Base-by-base conservation (phyloP, 108 stramenopile genomes). In the Nitzschia sp. region DNA sequence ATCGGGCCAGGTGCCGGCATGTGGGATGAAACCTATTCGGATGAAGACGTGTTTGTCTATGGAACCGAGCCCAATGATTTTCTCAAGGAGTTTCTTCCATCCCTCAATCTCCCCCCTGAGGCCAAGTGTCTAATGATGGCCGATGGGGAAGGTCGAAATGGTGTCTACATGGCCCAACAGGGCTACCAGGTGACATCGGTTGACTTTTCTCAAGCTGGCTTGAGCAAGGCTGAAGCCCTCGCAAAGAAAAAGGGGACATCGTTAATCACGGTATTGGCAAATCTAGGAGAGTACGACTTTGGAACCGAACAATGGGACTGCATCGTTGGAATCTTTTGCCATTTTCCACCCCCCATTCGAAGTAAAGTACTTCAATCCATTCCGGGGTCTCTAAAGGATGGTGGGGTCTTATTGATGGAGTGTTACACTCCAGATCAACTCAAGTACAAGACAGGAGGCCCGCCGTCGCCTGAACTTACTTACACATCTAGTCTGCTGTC, bases 131-230 rank as follows among this genome's bases (percentile, higher is more conserved):
- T 85, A 13, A 67, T 64, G 46, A 38, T 85, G 48, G 84, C 77
- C 15, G 84, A 85, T 32, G 84, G 84, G 11, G 84, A 85, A 55
- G 84, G 84, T 13, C 72, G 84, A 11, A 85, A 85, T 55, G 80
- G 69, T 33, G 74, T 85, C 0, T 74, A 34, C 18, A 33, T 85
- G 54, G 84, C 80, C 11, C 61, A 76, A 56, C 70, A 66, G 26
- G 84, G 84, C 5, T 64, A 70, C 45, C 6, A 61, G 18, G 84
- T 85, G n/a, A 38, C 53, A 3, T 70, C 72, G 17, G 80, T 85
- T 3, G 84, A 85, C 57, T 48, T 64, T 11, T 75, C 79, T 21
- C 18, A 59, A 24, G 77, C 55, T 53, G 84, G 84, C n/a, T 27
- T 81, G 15, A 66, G 72, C 19, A 85, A 85, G 71, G 77, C 80